Base-by-base conservation (phyloP, 768 basidiomycete genomes). In the Pulveroboletus sp. region DNA sequence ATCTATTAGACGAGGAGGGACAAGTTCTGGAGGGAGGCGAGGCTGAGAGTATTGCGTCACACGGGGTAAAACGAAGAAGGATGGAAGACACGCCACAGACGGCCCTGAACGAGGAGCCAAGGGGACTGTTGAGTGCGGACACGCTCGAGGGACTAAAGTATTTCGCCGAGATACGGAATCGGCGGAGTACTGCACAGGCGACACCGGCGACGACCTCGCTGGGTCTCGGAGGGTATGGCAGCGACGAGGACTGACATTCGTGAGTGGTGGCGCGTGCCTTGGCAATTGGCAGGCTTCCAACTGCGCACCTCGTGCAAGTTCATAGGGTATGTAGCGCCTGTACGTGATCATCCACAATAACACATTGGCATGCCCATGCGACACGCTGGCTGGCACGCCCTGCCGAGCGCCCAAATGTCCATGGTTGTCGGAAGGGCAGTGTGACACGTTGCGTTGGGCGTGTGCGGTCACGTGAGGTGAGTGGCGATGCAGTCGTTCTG, bases 91-190 rank as follows among this genome's bases (percentile, higher is more conserved):
- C 60, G 33, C 58, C 68, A 27, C 63, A 62, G 29, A 57, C 55
- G 43, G 56, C 65, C n/a, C 52, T 58, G 37, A 46, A 61, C 33
- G 59, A 65, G 44, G 58, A 71, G 44, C 66, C 78, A 1, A 65
- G 59, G 24, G 87, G 92, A 0, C 66, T 99, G 34, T 73, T 99
- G 31, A 90, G 75, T 48, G 76, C 82, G 5, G 93, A 95, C 58
- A 89, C 95, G 11, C 64, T 98, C 21, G 91, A 95, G 58, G 88
- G 93, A 40, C 69, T 99, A 42, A 90, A 85, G 65, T 94, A 91
- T 61, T 93, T 97, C 63, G 85, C 94, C 8, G 87, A 93, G 67
- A 84, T 98, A 55, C 80, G 86, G 52, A 81, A 84, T 70, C 74
- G 81, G 54, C 84, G 83, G 53, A 84, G 78, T 23, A 32, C 25